Percentiles rank a stretch among this genome's conserved stretches.
These are phyloP conservation scores for Blastobotrys ciferrii DNA, from an alignment of 1,139 yeast genomes.

Conservation along the genomic window DNA sequence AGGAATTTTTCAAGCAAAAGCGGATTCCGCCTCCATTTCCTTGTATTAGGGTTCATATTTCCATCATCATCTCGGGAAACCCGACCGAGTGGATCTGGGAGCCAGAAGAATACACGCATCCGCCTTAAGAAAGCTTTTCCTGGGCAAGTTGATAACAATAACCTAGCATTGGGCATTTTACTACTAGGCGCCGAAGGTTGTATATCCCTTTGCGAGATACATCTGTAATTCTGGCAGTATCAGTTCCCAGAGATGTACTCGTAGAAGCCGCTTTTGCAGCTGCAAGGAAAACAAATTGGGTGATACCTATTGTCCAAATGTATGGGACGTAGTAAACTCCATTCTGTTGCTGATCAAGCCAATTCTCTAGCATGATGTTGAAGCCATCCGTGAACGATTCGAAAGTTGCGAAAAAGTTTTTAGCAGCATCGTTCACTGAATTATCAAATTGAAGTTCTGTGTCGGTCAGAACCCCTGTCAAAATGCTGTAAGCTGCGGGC, in stretches of 20 bases:
- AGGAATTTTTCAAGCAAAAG: no score
- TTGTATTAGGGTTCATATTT: no score
- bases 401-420: background rate
- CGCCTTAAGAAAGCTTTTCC: background rate
- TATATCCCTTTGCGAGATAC: background rate
- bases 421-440: background rate
- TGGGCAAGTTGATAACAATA: background rate
- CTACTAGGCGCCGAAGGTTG: background rate
- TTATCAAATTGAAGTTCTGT: background rate
- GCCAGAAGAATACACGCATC: no score
- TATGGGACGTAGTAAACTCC: background rate
- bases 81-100: no score
- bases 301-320: background rate
- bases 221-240: background rate
- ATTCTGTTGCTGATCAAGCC: background rate
- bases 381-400: background rate
- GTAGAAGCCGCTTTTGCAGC: background rate
- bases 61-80: no score
- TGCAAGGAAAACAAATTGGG: background rate
- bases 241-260: background rate
- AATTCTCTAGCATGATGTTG: background rate
- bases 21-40: no score
- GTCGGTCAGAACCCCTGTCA: background rate
- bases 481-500: background rate
- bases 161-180: background rate